Conservation (phyloP, 2,329 filamentous ascomycete genomes). For the Cercospora zeina region DNA sequence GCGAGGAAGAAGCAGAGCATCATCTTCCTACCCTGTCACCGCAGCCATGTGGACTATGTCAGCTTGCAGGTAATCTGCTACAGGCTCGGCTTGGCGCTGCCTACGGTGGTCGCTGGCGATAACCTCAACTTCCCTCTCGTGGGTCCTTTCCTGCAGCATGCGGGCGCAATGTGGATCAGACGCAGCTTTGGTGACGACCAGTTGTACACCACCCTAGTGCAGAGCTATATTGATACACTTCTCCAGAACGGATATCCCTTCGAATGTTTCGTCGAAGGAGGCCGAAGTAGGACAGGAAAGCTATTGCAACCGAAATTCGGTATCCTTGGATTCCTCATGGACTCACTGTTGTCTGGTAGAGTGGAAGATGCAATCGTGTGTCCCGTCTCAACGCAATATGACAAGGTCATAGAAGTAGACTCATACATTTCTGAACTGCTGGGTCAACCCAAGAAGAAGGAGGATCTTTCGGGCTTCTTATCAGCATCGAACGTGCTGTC, state of each 20-base stretch:
- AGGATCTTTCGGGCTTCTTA: slow-evolving; percentile 88
- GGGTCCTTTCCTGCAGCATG: slow-evolving; percentile 87
- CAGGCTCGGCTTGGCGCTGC: slow-evolving; percentile 80
- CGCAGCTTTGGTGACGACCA: slow-evolving; percentile 89
- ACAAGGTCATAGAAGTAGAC: slow-evolving; percentile 97
- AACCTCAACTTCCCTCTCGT: slow-evolving; percentile 94
- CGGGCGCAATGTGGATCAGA: slow-evolving; percentile 95
- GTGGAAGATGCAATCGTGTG: slow-evolving; percentile 91
- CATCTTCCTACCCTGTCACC: slow-evolving; percentile 90
- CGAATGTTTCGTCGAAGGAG: slow-evolving; percentile 96
- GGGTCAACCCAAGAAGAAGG: slow-evolving; percentile 91
- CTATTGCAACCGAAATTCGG: slow-evolving; percentile 92
- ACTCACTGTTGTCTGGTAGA: slow-evolving; percentile 82
- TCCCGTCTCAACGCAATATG: slow-evolving; percentile 95
- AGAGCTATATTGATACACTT: slow-evolving; percentile 91
- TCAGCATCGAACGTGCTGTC: slow-evolving; percentile 85
- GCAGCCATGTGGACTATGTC: slow-evolving; percentile 95
- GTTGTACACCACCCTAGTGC: slow-evolving; percentile 87
- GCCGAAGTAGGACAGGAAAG: slow-evolving; percentile 89
- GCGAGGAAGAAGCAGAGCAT: slow-evolving; percentile 89
- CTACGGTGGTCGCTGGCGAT: slow-evolving; percentile 90
- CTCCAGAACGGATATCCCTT: slow-evolving; percentile 90
- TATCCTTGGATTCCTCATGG: slow-evolving; percentile 86
- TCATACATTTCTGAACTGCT: slow-evolving; percentile 94
- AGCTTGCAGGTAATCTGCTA: slow-evolving; percentile 95